These are phyloP conservation scores for Podospora conica DNA, from an alignment of 495 filamentous ascomycete genomes.

Conservation along the genomic window DNA sequence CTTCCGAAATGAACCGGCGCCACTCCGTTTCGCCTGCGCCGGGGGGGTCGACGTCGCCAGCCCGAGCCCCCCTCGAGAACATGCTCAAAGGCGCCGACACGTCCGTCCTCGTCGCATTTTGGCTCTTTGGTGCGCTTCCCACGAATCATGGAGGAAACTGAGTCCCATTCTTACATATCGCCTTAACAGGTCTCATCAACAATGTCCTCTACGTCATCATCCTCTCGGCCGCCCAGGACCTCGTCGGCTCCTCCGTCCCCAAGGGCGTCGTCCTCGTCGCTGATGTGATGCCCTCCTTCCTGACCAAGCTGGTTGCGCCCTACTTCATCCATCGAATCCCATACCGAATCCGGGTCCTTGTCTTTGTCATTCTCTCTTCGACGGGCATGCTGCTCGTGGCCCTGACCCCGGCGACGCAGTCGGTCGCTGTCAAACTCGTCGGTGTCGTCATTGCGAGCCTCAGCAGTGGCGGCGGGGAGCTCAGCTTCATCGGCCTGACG, in stretches of 20 bases:
- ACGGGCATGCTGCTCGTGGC: conserved; percentile 86
- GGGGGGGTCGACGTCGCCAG: conserved; percentile 32
- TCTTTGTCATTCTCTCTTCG: conserved; percentile 65
- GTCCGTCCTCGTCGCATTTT: conserved; percentile 75
- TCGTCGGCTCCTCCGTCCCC: conserved; percentile 75
- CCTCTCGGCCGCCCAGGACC: conserved; percentile 89
- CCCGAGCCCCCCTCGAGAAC: conserved; percentile 55
- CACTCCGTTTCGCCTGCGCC: neutral
- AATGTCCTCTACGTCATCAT: conserved; percentile 98
- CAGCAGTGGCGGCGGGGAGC: conserved; percentile 76
- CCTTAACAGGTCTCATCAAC: conserved; percentile 73
- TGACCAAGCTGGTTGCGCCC: conserved; percentile 79
- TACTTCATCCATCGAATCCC: conserved; percentile 88
- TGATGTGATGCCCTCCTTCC: conserved; percentile 82
- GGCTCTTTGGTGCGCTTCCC: conserved; percentile 70
- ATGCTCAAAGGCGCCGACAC: conserved; percentile 64
- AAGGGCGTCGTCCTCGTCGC: conserved; percentile 91
- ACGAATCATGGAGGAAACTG: neutral
- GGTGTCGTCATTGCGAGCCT: conserved; percentile 83
- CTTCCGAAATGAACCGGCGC: neutral
- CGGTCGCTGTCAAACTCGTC: conserved; percentile 66
- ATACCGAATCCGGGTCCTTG: conserved; percentile 66
- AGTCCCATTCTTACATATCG: neutral
- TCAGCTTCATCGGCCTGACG: conserved; percentile 83
- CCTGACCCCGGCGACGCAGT: conserved; percentile 57